Evolutionary conservation across 306 rosid genomes (phyloP).

Genomic region (Fagus crenata): DNA sequence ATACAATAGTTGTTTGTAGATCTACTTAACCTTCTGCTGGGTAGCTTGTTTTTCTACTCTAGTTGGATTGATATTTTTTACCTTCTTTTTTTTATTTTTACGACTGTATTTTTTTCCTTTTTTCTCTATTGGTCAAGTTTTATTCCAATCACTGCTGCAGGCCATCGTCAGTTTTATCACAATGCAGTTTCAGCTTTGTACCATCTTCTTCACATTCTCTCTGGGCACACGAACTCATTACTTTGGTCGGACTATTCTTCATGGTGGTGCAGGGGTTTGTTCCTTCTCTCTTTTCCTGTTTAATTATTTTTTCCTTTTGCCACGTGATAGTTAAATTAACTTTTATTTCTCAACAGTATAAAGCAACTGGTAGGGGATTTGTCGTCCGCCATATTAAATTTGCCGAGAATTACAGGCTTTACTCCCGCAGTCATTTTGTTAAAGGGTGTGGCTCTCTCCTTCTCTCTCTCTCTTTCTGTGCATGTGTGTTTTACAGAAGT

Average conservation of each 20-base stretch:
- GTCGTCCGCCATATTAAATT: constrained; percentile 92
- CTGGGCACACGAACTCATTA: constrained; percentile 91
- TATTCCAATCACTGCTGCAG: constrained; percentile 53
- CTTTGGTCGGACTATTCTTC: constrained; percentile 95
- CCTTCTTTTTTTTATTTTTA: background rate
- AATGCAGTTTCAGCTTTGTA: constrained; percentile 91
- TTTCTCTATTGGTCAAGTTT: background rate
- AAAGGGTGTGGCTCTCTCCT: constrained; percentile 64
- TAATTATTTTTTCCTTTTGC: background rate
- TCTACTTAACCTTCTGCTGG: background rate
- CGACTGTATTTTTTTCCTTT: background rate
- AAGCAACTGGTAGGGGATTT: constrained; percentile 96
- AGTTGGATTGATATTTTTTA: background rate
- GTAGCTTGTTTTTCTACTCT: background rate
- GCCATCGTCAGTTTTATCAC: constrained; percentile 82
- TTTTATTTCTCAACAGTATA: constrained; percentile 61
- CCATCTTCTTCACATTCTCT: constrained; percentile 91
- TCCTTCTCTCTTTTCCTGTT: constrained; percentile 14
- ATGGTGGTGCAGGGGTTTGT: constrained; percentile 97
- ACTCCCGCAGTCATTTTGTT: constrained; percentile 96
- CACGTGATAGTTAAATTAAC: constrained; percentile 11
- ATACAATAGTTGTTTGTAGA: background rate
- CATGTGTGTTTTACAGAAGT: background rate
- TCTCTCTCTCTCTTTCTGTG: constrained; percentile 4
- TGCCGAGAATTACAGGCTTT: constrained; percentile 90